Evolutionary conservation across 2,329 filamentous ascomycete species (phyloP).

Genomic region (Claviceps monticola): DNA sequence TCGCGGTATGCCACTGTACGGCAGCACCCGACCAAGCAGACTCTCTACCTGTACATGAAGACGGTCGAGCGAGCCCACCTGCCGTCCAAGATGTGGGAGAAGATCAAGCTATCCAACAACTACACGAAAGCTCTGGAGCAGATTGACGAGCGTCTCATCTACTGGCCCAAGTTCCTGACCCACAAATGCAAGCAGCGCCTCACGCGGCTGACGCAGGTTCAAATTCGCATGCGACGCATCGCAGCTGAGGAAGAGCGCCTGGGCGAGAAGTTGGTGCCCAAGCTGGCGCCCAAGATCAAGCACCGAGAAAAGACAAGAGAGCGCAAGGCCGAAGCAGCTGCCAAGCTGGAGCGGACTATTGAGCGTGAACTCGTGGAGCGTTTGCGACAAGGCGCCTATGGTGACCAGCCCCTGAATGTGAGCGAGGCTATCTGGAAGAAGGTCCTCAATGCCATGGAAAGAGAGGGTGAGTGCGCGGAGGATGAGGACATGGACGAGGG

Average conservation of each 20-base stretch:
- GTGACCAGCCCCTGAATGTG: slow-evolving; percentile 86
- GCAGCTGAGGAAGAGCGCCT: slow-evolving; percentile 81
- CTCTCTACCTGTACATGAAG: slow-evolving; percentile 94
- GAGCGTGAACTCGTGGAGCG: slow-evolving; percentile 89
- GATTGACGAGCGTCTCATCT: slow-evolving; percentile 73
- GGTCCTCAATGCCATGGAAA: slow-evolving; percentile 81
- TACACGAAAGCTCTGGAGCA: slow-evolving; percentile 81
- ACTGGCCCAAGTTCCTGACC: slow-evolving; percentile 86
- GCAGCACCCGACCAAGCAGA: slow-evolving; percentile 64
- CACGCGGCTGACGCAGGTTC: slow-evolving; percentile 82
- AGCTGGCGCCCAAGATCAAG: slow-evolving; percentile 79
- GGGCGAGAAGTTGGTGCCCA: slow-evolving; percentile 77
- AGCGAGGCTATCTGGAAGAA: slow-evolving; percentile 96
- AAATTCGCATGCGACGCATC: slow-evolving; percentile 64
- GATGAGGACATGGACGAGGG: slow-evolving; percentile 86
- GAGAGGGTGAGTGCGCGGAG: slow-evolving; percentile 65
- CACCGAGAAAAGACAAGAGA: slow-evolving; percentile 63
- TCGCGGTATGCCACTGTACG: slow-evolving; percentile 86
- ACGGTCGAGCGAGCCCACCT: slow-evolving; percentile 79
- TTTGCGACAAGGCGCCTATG: slow-evolving; percentile 82
- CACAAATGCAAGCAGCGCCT: slow-evolving; percentile 96
- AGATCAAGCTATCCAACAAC: slow-evolving; percentile 78
- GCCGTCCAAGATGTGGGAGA: slow-evolving; percentile 88
- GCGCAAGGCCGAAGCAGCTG: slow-evolving; percentile 64
- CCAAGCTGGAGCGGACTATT: slow-evolving; percentile 91